These are phyloP conservation scores for Gaeumannomyces tritici DNA, from an alignment of 2,329 filamentous ascomycete species.

Conservation along the genomic window DNA sequence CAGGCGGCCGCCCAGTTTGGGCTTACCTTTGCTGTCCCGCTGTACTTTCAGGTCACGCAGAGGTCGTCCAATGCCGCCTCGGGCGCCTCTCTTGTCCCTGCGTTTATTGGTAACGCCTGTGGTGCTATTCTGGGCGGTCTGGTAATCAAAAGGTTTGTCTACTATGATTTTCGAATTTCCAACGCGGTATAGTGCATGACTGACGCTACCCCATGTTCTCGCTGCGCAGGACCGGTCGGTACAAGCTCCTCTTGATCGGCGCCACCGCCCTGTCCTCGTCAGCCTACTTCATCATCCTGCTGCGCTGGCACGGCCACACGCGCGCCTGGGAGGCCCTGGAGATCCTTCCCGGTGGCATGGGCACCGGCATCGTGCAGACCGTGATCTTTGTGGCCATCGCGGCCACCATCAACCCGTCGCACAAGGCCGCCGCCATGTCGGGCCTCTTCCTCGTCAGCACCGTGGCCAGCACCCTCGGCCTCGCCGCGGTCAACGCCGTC, in stretches of 20 bases:
- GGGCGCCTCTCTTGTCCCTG: conserved; percentile 53
- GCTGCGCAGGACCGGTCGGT: conserved; percentile 44
- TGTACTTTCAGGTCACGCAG: conserved; percentile 60
- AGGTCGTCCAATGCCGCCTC: conserved; percentile 47
- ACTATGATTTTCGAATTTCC: not conserved
- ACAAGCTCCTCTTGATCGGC: conserved; percentile 43
- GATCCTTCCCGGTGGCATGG: conserved; percentile 42
- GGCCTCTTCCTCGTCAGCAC: conserved; percentile 28
- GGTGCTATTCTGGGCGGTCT: conserved; percentile 52
- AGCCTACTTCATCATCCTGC: conserved; percentile 40
- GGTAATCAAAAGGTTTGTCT: conserved; percentile 36
- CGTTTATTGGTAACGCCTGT: conserved; percentile 56
- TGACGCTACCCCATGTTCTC: not conserved
- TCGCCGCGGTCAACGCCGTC: conserved; percentile 25
- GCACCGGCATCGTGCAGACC: conserved; percentile 28
- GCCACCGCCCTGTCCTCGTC: conserved; percentile 38
- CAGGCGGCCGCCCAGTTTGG: conserved; percentile 50
- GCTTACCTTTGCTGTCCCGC: conserved; percentile 55
- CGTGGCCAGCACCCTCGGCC: conserved; percentile 25
- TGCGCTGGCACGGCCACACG: conserved; percentile 52
- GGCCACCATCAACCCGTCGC: conserved; percentile 23
- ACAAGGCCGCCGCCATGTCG: conserved; percentile 30
- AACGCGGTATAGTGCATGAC: too few relatives aligned
- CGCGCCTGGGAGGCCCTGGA: conserved; percentile 46
- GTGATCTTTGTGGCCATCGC: conserved; percentile 32